Evolutionary conservation across 2,329 filamentous ascomycete genomes (phyloP).

Genomic region (Neofusicoccum sp.): DNA sequence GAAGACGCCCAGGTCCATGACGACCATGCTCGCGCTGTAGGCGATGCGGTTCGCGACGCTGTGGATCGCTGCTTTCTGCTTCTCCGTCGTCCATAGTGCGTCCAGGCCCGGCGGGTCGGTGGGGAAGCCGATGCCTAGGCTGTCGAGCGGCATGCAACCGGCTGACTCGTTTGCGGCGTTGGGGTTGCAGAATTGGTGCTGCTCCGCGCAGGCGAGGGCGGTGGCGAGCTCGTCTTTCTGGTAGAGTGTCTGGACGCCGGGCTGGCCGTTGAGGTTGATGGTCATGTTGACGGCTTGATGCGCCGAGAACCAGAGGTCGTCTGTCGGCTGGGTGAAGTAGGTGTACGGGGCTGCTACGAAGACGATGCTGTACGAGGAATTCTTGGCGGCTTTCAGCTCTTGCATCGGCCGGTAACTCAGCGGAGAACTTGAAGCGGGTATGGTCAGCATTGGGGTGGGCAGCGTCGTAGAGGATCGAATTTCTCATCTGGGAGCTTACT

Average conservation of each 20-base stretch:
- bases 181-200: constrained; percentile 18
- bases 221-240: constrained; percentile 3
- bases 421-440: not conserved
- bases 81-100: too few species aligned
- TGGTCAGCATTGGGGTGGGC: not conserved
- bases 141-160: too few species aligned
- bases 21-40: too few species aligned
- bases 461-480: not conserved
- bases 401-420: not conserved
- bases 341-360: constrained; percentile 31
- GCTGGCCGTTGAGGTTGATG: too few species aligned
- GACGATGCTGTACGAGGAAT: constrained; percentile 24
- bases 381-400: too few species aligned
- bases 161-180: too few species aligned
- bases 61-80: too few species aligned
- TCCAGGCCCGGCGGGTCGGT: too few species aligned
- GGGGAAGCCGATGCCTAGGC: too few species aligned
- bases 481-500: not conserved
- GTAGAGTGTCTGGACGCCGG: too few species aligned
- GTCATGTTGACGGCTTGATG: too few species aligned
- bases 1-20: constrained; percentile 16
- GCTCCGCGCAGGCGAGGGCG: constrained; percentile 16
- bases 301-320: constrained; percentile 34
- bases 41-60: too few species aligned
- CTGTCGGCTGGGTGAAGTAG: constrained; percentile 24